phyloP scores from a whole-genome alignment of 176 grass and related monocot species.

The Zea luxurians region DNA sequence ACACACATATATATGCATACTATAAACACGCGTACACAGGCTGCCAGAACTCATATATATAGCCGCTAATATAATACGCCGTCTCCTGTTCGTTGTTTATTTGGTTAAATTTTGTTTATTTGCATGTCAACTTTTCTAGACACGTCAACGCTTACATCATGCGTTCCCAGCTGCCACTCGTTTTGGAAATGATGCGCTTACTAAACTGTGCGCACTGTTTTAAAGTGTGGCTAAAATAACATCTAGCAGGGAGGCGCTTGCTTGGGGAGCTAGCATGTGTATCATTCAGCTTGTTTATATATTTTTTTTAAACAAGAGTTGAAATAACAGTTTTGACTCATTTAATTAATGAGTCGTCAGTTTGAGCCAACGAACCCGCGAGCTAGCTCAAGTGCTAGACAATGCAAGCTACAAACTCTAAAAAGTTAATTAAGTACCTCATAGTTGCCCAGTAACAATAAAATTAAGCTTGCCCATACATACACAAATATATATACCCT shows the following conservation, averaged over 20 bases:
- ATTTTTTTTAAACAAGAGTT: no score
- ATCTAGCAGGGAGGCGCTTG: conserved; percentile 8
- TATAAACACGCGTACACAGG: not conserved
- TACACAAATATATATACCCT: no score
- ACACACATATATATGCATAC: not conserved
- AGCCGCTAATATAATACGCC: not conserved
- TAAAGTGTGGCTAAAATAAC: not conserved
- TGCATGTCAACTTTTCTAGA: conserved; percentile 18
- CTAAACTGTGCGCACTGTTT: not conserved
- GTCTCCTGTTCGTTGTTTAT: not conserved
- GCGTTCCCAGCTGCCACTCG: not conserved
- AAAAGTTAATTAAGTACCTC: no score
- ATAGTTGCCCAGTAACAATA: no score
- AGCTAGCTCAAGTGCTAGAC: no score
- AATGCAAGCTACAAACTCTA: no score
- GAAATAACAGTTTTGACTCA: no score
- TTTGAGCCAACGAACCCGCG: no score
- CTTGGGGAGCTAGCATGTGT: not conserved
- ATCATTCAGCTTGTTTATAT: no score
- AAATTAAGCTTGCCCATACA: no score
- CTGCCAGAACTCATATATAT: not conserved
- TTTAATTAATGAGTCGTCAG: no score
- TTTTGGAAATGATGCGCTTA: not conserved
- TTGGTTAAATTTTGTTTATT: not conserved
- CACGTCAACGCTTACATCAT: conserved; percentile 4